Evolutionary conservation across 106 monocot species (phyloP), one percentile per base, ranked within the genome.

Genomic region (Apostasia ramifera): DNA sequence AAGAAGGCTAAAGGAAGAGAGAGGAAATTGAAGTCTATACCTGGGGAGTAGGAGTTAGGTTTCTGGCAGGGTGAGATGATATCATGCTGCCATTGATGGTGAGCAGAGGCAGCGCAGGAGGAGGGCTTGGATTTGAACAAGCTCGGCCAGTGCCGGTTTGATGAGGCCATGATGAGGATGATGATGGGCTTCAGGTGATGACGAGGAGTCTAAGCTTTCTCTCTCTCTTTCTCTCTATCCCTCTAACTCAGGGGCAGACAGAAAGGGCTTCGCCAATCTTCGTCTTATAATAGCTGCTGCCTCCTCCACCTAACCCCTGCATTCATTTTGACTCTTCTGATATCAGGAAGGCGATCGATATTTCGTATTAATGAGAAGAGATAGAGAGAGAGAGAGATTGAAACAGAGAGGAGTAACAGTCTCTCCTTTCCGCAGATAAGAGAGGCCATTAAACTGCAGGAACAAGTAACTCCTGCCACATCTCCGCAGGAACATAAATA

Each of bases 111-210:
- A 57, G 62, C 3, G 78, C 49, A 79, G 82, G 88, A 88, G 47
- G 65, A 47, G 37, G 92, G 92, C 67, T 90, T 97, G 80, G 97
- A 89, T 71, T 92, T 97, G 97, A 92, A 97, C 89, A 97, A 58
- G 73, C 97, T 97, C 5, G 97, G 97, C 97, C 97, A 97, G 85
- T 97, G 89, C 64, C 92, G 87, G 85, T 97, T 97, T 50, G 97
- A 85, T 68, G 97, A 97, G 63, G 92, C 84, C 97, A 97, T 97
- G 83, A 81, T 79, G 76, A 59, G 55, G 39, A 3, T 70, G 59
- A 40, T 74, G 64, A 39, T 63, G 63, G 54, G 55, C 65, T 69
- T 60, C 62, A 74, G 70, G 70, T 78, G 55, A 44, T 72, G 49
- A 49, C 54, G 9, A 44, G 8, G 4, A 42, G 44, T n/a, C 12